Conservation (phyloP, 768 basidiomycete genomes). For the Phaffia tasmanica region DNA sequence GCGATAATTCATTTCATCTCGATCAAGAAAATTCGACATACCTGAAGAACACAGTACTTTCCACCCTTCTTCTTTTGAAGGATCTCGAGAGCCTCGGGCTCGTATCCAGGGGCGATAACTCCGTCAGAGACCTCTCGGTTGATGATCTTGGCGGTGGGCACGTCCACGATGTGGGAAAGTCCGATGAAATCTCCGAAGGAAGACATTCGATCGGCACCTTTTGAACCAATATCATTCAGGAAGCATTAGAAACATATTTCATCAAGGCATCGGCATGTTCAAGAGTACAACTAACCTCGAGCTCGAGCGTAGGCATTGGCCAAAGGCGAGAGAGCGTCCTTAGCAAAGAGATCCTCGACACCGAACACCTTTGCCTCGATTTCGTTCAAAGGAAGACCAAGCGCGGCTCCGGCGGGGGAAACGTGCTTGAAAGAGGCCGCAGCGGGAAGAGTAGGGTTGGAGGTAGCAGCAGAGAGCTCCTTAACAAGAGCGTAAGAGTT, state of each 20-base stretch:
- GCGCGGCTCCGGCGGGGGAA: constrained; percentile 92
- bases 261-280: not conserved
- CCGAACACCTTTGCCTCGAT: constrained; percentile 89
- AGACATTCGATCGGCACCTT: constrained; percentile 96
- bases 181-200: constrained; percentile 99
- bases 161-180: constrained; percentile 79
- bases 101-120: constrained; percentile 90
- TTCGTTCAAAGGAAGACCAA: constrained; percentile 65
- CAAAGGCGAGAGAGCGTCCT: constrained; percentile 73
- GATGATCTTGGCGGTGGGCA: constrained; percentile 90
- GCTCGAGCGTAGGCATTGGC: constrained; percentile 93
- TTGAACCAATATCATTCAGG: not conserved
- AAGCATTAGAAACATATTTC: not conserved
- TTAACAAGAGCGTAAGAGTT: constrained; percentile 94
- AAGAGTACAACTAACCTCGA: constrained; percentile 49
- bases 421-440: constrained; percentile 99
- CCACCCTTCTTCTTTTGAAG: constrained; percentile 93
- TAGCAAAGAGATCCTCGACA: constrained; percentile 67
- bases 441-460: constrained; percentile 57
- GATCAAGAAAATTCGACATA: constrained; percentile 34
- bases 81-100: constrained; percentile 73
- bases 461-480: constrained; percentile 75
- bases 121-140: constrained; percentile 99
- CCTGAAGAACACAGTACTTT: constrained; percentile 95
- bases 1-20: not conserved